Evolutionary conservation across 179 eudicot species (phyloP).

Genomic region (Corrigiola litoralis): DNA sequence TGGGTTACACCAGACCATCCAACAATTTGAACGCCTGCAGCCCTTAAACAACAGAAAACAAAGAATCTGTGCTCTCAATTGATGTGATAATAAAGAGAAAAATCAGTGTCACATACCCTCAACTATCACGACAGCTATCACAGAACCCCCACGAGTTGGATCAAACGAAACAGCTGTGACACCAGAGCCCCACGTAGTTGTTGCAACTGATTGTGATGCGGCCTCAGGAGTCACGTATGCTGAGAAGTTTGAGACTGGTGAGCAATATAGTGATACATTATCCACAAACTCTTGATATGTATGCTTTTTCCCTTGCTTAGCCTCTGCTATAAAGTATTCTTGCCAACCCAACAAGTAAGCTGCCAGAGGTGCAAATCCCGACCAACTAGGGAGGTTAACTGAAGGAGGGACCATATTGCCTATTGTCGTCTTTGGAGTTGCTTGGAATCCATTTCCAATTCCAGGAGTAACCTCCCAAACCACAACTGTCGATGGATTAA

Average conservation of each 20-base stretch:
- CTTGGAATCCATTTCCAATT: slow-evolving; percentile 87
- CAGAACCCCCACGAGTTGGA: slow-evolving; percentile 98
- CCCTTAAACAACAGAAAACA: neutral
- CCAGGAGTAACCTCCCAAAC: slow-evolving; percentile 99
- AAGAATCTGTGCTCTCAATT: neutral
- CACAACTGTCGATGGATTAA: slow-evolving; percentile 95
- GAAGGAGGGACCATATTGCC: slow-evolving; percentile 71
- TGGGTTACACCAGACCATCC: neutral
- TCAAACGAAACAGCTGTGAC: slow-evolving; percentile 98
- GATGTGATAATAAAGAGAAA: neutral
- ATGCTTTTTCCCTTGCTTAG: slow-evolving; percentile 70
- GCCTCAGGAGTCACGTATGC: slow-evolving; percentile 98
- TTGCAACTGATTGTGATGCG: slow-evolving; percentile 88
- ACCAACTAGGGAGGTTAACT: slow-evolving; percentile 76
- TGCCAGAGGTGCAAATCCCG: slow-evolving; percentile 85
- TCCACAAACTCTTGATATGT: slow-evolving; percentile 64
- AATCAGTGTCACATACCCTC: slow-evolving; percentile 54
- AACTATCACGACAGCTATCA: slow-evolving; percentile 90
- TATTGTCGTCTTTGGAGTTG: slow-evolving; percentile 62
- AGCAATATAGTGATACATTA: slow-evolving; percentile 74
- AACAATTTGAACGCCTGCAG: neutral
- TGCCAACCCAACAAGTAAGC: slow-evolving; percentile 89
- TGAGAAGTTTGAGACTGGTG: slow-evolving; percentile 95
- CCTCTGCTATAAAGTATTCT: slow-evolving; percentile 69
- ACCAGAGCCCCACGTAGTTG: slow-evolving; percentile 99